These are phyloP conservation scores for Cynara cardunculus DNA, from an alignment of 129 eudicot species.

Conservation along the genomic window DNA sequence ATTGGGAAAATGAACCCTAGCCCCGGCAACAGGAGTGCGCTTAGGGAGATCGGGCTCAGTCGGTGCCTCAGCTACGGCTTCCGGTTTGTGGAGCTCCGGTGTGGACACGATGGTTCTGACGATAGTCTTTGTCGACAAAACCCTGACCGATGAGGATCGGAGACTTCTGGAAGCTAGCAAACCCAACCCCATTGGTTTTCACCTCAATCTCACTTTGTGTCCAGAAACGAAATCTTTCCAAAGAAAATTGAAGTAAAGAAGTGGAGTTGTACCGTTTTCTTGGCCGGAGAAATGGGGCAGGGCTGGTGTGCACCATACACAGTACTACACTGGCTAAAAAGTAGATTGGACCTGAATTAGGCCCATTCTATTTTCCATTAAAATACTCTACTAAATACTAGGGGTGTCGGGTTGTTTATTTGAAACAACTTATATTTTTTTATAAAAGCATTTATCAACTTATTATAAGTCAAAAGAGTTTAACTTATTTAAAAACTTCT, in stretches of 20 bases:
- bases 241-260: neutral
- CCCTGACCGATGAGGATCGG: constrained; percentile 38
- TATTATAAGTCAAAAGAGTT: too few species aligned
- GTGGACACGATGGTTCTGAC: constrained; percentile 67
- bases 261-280: constrained; percentile 11
- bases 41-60: constrained; percentile 55
- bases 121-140: constrained; percentile 11
- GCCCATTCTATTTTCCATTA: neutral
- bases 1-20: constrained; percentile 83
- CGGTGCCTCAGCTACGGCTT: constrained; percentile 38
- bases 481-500: too few species aligned
- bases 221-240: neutral
- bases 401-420: too few species aligned
- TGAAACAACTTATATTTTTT: too few species aligned
- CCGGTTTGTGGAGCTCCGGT: constrained; percentile 60
- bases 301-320: constrained; percentile 28
- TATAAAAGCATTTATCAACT: too few species aligned
- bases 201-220: neutral
- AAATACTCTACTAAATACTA: too few species aligned
- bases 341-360: neutral
- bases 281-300: constrained; percentile 12
- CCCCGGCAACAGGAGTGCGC: constrained; percentile 68
- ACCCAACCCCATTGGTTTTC: constrained; percentile 62
- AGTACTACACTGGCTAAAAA: too few species aligned
- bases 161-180: constrained; percentile 70